phyloP scores from a whole-genome alignment of 768 basidiomycete genomes.

The Suillus fuscotomentosus region DNA sequence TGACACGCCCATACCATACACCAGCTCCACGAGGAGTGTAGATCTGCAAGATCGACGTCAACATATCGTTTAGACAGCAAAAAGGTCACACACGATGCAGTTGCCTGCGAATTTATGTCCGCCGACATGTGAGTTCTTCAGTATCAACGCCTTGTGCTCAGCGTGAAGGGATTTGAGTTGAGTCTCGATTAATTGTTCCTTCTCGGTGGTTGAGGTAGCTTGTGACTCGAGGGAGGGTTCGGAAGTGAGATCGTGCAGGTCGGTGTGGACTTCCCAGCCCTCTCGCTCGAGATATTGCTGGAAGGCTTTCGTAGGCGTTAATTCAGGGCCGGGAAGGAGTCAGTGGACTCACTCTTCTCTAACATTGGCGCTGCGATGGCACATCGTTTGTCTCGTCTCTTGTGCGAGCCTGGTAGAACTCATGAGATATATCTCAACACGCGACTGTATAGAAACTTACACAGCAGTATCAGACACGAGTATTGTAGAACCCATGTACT shows the following conservation, averaged over 20 bases:
- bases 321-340: background rate
- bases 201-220: slow-evolving; percentile 43
- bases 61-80: background rate
- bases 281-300: slow-evolving; percentile 58
- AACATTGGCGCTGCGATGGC: slow-evolving; percentile 83
- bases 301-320: slow-evolving; percentile 47
- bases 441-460: slow-evolving; percentile 44
- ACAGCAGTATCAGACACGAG: slow-evolving; percentile 84
- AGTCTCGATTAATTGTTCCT: slow-evolving; percentile 40
- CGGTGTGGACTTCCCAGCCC: slow-evolving; percentile 76
- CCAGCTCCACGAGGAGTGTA: slow-evolving; percentile 83
- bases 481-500: slow-evolving; percentile 86
- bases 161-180: slow-evolving; percentile 45
- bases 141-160: slow-evolving; percentile 73
- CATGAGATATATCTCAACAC: background rate
- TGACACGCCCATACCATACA: slow-evolving; percentile 94
- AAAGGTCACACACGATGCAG: slow-evolving; percentile 65
- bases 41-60: slow-evolving; percentile 47
- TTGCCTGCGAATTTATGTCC: slow-evolving; percentile 94
- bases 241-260: slow-evolving; percentile 58
- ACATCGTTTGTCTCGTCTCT: slow-evolving; percentile 90
- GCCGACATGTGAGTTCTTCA: slow-evolving; percentile 88
- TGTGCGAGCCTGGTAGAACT: slow-evolving; percentile 75
- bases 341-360: slow-evolving; percentile 54
- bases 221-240: slow-evolving; percentile 25